These are phyloP conservation scores for Xylogone sp. DNA, from an alignment of 2,329 filamentous ascomycete species.

Conservation along the genomic window DNA sequence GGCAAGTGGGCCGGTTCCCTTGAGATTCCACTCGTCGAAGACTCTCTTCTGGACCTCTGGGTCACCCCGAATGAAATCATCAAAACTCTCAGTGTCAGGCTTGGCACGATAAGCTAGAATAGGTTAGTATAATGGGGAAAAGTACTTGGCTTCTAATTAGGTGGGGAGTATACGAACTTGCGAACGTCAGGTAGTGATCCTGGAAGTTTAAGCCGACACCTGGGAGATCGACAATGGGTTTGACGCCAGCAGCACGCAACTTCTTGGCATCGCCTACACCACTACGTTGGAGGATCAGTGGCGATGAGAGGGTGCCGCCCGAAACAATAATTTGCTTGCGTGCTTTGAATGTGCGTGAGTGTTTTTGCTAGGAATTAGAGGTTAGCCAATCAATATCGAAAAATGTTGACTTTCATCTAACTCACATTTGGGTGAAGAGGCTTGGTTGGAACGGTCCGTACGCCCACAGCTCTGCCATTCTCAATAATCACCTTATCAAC, in stretches of 20 bases:
- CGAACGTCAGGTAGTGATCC: slow-evolving; percentile 19
- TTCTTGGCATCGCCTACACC: slow-evolving; percentile 17
- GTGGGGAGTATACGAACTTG: neutral
- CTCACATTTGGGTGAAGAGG: slow-evolving; percentile 51
- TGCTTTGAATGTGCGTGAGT: slow-evolving; percentile 27
- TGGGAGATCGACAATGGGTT: slow-evolving; percentile 10
- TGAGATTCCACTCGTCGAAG: slow-evolving; percentile 74
- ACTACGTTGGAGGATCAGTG: slow-evolving; percentile 26
- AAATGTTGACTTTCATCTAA: neutral
- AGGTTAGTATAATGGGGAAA: slow-evolving; percentile 39
- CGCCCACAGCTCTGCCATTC: slow-evolving; percentile 66
- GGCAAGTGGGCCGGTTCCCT: slow-evolving; percentile 72
- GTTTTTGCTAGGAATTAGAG: slow-evolving; percentile 19
- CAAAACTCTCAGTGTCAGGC: slow-evolving; percentile 72
- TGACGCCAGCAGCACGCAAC: slow-evolving; percentile 6
- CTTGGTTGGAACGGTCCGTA: slow-evolving; percentile 68
- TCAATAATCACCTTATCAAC: slow-evolving; percentile 74
- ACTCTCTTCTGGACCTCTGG: slow-evolving; percentile 68
- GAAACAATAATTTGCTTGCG: slow-evolving; percentile 34
- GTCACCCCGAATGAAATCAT: slow-evolving; percentile 74
- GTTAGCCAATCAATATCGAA: slow-evolving; percentile 17
- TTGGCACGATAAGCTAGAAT: slow-evolving; percentile 67
- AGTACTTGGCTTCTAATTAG: no score
- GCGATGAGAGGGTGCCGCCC: slow-evolving; percentile 24
- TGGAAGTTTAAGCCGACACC: slow-evolving; percentile 24